Evolutionary conservation across 225 moss, liverwort and hornwort species (phyloP).

Genomic region (Polytrichum formosum): DNA sequence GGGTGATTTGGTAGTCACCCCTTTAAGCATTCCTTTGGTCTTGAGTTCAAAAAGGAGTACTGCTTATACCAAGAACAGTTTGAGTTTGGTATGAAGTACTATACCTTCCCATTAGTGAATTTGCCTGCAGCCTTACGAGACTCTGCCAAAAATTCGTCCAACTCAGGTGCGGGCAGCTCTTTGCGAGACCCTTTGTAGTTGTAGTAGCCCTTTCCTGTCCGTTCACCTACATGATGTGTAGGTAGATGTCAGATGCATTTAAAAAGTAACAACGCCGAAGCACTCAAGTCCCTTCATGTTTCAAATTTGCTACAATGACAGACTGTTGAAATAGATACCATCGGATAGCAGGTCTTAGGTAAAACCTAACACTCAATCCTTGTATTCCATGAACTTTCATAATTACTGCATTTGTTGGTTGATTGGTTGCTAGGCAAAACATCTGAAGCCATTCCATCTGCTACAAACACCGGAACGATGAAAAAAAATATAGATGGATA

Average conservation of each 20-base stretch:
- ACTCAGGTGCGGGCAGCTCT: conserved; percentile 76
- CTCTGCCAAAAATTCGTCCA: conserved; percentile 55
- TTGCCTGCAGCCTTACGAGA: conserved; percentile 50
- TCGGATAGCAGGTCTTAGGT: background rate
- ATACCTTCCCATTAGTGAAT: conserved; percentile 55
- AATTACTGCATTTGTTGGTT: background rate
- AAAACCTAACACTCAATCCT: background rate
- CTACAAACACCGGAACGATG: no score
- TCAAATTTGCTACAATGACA: no score
- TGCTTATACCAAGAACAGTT: background rate
- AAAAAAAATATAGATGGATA: background rate
- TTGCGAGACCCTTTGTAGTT: conserved; percentile 64
- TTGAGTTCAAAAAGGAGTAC: no score
- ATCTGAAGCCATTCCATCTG: no score
- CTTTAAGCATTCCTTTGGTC: no score
- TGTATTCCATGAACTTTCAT: background rate
- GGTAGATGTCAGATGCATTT: no score
- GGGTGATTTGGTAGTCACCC: no score
- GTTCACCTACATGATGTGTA: conserved; percentile 55
- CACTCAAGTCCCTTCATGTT: no score
- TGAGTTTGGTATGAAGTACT: background rate
- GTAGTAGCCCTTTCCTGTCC: conserved; percentile 74
- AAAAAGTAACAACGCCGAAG: no score
- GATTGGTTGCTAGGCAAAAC: no score
- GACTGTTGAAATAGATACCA: background rate